Evolutionary conservation across 2,329 filamentous ascomycete genomes (phyloP).

Genomic region (Curvularia sp.): DNA sequence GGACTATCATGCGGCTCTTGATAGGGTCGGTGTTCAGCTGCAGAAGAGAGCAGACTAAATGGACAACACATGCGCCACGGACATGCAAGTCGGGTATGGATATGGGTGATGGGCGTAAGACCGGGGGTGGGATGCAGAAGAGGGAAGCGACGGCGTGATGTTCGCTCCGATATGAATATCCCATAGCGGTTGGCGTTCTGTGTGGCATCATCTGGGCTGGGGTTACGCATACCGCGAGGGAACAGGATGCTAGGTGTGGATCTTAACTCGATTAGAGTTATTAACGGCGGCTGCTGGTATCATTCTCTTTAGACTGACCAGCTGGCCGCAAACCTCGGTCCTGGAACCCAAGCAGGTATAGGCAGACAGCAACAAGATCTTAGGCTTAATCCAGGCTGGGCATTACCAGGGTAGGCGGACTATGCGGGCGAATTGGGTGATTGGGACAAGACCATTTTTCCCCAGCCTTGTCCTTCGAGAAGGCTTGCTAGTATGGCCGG

Average conservation of each 20-base stretch:
- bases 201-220: conserved; percentile 1
- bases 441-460: conserved; percentile 26
- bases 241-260: conserved; percentile 33
- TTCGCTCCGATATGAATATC: conserved; percentile 12
- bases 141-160: conserved; percentile 7
- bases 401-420: conserved; percentile 10
- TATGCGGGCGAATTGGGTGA: conserved; percentile 34
- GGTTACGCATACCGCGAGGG: conserved; percentile 16
- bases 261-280: conserved; percentile 42
- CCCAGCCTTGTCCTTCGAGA: conserved; percentile 41
- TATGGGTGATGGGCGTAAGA: conserved; percentile 2
- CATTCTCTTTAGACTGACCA: conserved; percentile 19
- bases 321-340: conserved; percentile 5
- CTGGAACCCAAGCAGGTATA: conserved; percentile 11
- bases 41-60: conserved; percentile 1
- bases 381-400: conserved; percentile 45
- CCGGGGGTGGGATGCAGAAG: conserved; percentile 1
- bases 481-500: conserved; percentile 24
- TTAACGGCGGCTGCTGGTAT: conserved; percentile 28
- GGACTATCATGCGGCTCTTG: neutral
- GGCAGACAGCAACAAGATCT: conserved; percentile 30
- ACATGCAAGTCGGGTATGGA: conserved; percentile 5
- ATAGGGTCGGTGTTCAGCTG: conserved; percentile 13
- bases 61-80: conserved; percentile 3
- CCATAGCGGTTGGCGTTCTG: conserved; percentile 15